Conservation (phyloP, 768 basidiomycete genomes). For the Suillus weaverae region DNA sequence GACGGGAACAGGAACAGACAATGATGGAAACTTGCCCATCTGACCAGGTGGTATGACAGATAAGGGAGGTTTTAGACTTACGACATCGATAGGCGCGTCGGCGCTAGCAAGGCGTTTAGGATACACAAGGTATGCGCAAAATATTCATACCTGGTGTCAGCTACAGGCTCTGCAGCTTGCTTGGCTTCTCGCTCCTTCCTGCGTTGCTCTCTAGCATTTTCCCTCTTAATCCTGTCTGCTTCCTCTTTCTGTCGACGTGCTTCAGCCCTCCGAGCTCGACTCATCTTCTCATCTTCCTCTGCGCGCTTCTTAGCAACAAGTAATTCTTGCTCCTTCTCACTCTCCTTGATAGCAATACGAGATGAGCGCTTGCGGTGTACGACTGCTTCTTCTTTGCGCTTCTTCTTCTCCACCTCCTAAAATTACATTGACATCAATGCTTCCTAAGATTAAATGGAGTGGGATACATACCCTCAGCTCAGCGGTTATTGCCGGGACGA, state of each 20-base stretch:
- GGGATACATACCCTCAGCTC: slow-evolving; percentile 57
- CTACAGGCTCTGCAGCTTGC: slow-evolving; percentile 20
- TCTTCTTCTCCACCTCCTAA: slow-evolving; percentile 64
- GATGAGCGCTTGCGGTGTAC: slow-evolving; percentile 89
- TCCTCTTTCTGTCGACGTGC: slow-evolving; percentile 59
- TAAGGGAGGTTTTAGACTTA: slow-evolving; percentile 1
- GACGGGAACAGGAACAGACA: slow-evolving; percentile 7
- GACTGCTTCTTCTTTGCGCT: slow-evolving; percentile 69
- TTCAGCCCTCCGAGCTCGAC: slow-evolving; percentile 60
- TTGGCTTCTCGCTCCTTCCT: slow-evolving; percentile 34
- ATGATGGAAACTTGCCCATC: slow-evolving; percentile 10
- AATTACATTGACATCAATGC: slow-evolving; percentile 10
- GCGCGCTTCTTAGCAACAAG: slow-evolving; percentile 56
- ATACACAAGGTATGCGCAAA: slow-evolving; percentile 2
- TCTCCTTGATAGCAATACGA: slow-evolving; percentile 80
- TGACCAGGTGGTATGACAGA: not conserved
- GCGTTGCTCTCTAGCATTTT: slow-evolving; percentile 58
- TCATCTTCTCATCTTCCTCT: slow-evolving; percentile 68
- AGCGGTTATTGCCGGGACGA: slow-evolving; percentile 70
- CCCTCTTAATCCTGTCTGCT: slow-evolving; percentile 50
- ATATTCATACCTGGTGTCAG: slow-evolving; percentile 16
- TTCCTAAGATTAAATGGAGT: slow-evolving; percentile 4
- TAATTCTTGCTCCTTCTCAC: slow-evolving; percentile 72
- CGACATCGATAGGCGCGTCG: slow-evolving; percentile 6
- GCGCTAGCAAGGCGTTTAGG: slow-evolving; percentile 21